Percentiles rank a stretch among this genome's conserved stretches.
These are phyloP conservation scores for Didymella segeticola DNA, from an alignment of 2,329 filamentous ascomycete genomes.

Conservation along the genomic window DNA sequence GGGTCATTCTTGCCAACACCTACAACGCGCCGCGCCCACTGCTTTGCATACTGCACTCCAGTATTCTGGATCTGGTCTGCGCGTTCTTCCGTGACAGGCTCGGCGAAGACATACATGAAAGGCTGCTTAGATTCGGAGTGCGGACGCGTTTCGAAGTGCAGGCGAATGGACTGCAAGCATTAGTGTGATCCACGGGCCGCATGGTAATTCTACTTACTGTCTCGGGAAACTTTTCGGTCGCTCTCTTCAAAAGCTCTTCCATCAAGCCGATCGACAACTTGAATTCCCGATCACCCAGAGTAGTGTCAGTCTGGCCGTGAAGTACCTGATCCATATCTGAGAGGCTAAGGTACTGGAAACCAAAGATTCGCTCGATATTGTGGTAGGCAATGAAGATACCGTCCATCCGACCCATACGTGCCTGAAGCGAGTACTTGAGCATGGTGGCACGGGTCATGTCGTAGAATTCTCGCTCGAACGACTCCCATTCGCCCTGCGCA, in stretches of 20 bases:
- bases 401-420: constrained; percentile 97
- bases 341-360: constrained; percentile 91
- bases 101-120: constrained; percentile 88
- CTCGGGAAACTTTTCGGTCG: constrained; percentile 76
- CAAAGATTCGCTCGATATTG: constrained; percentile 93
- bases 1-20: constrained; percentile 45
- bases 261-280: constrained; percentile 78
- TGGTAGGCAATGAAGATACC: constrained; percentile 97
- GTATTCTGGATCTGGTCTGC: constrained; percentile 76
- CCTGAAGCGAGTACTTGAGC: constrained; percentile 95
- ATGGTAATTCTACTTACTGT: constrained; percentile 48
- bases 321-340: constrained; percentile 87
- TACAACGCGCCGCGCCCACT: constrained; percentile 70
- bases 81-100: constrained; percentile 77
- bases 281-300: constrained; percentile 84
- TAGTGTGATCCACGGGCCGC: constrained; percentile 1
- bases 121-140: constrained; percentile 57
- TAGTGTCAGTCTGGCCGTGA: constrained; percentile 74
- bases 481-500: constrained; percentile 81
- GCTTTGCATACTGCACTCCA: constrained; percentile 69
- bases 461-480: constrained; percentile 93
- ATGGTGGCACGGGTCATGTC: constrained; percentile 96
- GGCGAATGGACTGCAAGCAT: constrained; percentile 66
- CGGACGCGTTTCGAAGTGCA: constrained; percentile 79
- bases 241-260: constrained; percentile 79